Evolutionary conservation across 78 protist genomes (phyloP), one percentile per base, ranked within the genome.

Genomic region (Dictyostelium purpureum): DNA sequence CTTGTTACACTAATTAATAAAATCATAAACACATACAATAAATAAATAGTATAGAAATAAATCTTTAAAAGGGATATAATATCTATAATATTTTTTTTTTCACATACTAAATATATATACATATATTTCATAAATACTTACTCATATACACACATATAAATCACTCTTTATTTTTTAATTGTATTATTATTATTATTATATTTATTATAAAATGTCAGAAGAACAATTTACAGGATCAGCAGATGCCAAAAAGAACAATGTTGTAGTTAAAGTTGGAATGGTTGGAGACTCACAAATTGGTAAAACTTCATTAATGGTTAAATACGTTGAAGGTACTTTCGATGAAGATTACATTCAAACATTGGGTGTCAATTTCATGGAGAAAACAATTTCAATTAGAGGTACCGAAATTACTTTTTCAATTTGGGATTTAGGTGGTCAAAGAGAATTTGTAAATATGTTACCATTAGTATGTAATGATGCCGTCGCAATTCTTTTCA

Each of bases 301-400:
- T 38, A 98, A 98, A 65, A 97, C 99, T 21, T 77, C 96, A 10
- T 73, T 98, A 71, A 98, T 98, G 99, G 99, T 98, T 18, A 97
- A 97, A 85, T 99, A 99, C 52, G 99, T 99, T 24, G 97, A 98
- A 74, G 96, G 96, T 14, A 59, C 91, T 1, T 99, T 98, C 40
- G 99, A 98, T 56, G 99, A 98, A 63, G 98, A 98, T 66, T 99
- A 98, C 69, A 98, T 97, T 54, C 98, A 97, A 35, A 98, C 99
- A 19, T 76, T 98, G 9, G 98, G 98, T n/a, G 99, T 99, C 7
- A 99, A 99, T 77, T 99, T 99, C 65, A 97, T 99, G 99, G 99
- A 98, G 70, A 99, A 98, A 93, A 93, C 96, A 0, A 89, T 98
- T 33, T 42, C 67, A 19, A 54, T 99, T 26, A 94, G 96, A 43